Percentiles rank a stretch among this genome's conserved stretches.
These are phyloP conservation scores for Tetradesmus lagerheimii DNA, from an alignment of 139 green algal genomes.

Conservation along the genomic window DNA sequence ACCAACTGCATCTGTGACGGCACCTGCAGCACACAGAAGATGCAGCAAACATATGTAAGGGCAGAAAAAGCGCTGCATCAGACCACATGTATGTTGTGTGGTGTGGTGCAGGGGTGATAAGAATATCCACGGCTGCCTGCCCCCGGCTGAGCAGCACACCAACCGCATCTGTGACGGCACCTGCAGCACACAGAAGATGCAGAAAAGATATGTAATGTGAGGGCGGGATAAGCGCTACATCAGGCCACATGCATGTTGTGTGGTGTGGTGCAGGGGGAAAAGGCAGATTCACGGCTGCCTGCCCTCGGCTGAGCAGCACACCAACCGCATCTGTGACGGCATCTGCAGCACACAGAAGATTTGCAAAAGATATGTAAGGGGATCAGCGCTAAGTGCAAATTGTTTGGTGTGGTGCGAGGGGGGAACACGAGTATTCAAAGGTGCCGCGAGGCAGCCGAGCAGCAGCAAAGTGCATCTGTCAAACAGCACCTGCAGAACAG, in stretches of 20 bases:
- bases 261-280: too few relatives aligned
- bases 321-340: not conserved
- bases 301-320: not conserved
- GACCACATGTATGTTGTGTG: too few relatives aligned
- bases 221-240: not conserved
- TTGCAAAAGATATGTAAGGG: too few relatives aligned
- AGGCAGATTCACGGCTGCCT: too few relatives aligned
- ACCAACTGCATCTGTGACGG: not conserved
- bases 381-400: not conserved
- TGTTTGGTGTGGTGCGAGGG: too few relatives aligned
- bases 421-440: too few relatives aligned
- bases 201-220: too few relatives aligned
- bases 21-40: not conserved
- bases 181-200: constrained; percentile 12
- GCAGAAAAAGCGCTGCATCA: too few relatives aligned
- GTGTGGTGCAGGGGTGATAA: too few relatives aligned
- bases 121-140: not conserved
- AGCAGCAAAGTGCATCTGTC: not conserved
- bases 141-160: not conserved
- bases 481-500: constrained; percentile 3
- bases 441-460: too few relatives aligned
- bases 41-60: too few relatives aligned
- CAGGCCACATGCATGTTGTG: too few relatives aligned
- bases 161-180: not conserved
- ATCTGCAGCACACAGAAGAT: constrained; percentile 7